phyloP scores from a whole-genome alignment of 257 asterid species.

The Solanum etuberosum region DNA sequence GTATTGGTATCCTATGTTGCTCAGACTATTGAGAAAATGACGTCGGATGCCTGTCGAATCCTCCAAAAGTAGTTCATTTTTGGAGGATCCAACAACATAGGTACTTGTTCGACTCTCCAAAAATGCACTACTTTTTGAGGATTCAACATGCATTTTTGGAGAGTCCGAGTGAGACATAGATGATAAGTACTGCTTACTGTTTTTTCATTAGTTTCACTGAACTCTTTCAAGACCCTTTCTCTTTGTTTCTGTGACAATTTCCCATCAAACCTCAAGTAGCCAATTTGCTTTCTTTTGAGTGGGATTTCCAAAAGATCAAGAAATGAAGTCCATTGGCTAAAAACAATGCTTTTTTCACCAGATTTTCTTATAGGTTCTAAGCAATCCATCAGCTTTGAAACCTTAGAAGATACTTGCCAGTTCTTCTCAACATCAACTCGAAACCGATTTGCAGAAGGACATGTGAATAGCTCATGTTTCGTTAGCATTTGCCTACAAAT shows the following conservation, averaged over 20 bases:
- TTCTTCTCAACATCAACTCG: slow-evolving; percentile 57
- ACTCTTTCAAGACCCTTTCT: slow-evolving; percentile 61
- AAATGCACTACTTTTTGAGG: neutral
- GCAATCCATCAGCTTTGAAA: slow-evolving; percentile 48
- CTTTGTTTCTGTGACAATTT: slow-evolving; percentile 53
- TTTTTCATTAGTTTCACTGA: slow-evolving; percentile 51
- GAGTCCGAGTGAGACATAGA: neutral
- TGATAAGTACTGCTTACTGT: slow-evolving; percentile 22
- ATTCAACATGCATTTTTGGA: neutral
- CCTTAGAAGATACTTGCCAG: slow-evolving; percentile 75
- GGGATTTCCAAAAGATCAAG: slow-evolving; percentile 73
- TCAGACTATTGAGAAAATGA: neutral
- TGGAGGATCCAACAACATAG: neutral
- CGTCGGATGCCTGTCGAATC: fast-evolving
- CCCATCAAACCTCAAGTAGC: slow-evolving; percentile 77
- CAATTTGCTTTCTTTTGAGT: slow-evolving; percentile 26
- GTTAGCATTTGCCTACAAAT: slow-evolving; percentile 54
- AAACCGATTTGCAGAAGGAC: slow-evolving; percentile 48
- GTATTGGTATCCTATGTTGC: neutral
- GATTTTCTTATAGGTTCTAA: slow-evolving; percentile 22
- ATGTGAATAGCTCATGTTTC: slow-evolving; percentile 51
- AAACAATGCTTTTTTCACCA: slow-evolving; percentile 70
- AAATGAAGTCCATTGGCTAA: slow-evolving; percentile 84
- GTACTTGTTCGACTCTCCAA: neutral
- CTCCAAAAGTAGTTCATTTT: neutral